Percentiles rank a stretch among this genome's conserved stretches.
Conservation (phyloP, 2,329 filamentous ascomycete species). For the Botryotinia globosa region DNA sequence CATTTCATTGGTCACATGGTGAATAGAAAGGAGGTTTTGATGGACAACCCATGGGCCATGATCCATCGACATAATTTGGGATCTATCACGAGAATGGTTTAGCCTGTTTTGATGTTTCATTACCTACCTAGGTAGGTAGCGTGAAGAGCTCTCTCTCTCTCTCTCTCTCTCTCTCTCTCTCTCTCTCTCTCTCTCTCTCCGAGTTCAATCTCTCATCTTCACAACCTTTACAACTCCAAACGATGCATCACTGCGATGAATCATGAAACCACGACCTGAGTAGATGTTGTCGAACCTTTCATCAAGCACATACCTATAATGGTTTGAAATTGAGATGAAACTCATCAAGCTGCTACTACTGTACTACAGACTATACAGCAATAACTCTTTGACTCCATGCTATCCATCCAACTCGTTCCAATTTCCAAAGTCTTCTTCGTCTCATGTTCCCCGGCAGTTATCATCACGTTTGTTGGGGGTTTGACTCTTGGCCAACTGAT, state of each 20-base stretch:
- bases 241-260: neutral
- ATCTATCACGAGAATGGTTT: neutral
- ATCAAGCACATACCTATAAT: neutral
- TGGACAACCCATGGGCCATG: too few species aligned
- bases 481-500: neutral
- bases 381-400: neutral
- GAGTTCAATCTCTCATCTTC: too few species aligned
- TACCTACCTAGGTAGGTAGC: neutral
- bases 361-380: neutral
- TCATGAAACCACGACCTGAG: neutral
- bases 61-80: neutral
- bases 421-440: neutral
- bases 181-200: too few species aligned
- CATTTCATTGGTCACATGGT: neutral
- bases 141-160: neutral
- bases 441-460: neutral
- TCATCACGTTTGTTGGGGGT: neutral
- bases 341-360: neutral
- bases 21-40: neutral
- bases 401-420: neutral
- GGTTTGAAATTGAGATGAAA: neutral
- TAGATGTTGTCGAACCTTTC: neutral
- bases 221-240: neutral
- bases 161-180: too few species aligned
- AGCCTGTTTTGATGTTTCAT: neutral